Evolutionary conservation across 768 basidiomycete genomes (phyloP), one percentile per base, ranked within the genome.

Genomic region (Collybiopsis luxurians): DNA sequence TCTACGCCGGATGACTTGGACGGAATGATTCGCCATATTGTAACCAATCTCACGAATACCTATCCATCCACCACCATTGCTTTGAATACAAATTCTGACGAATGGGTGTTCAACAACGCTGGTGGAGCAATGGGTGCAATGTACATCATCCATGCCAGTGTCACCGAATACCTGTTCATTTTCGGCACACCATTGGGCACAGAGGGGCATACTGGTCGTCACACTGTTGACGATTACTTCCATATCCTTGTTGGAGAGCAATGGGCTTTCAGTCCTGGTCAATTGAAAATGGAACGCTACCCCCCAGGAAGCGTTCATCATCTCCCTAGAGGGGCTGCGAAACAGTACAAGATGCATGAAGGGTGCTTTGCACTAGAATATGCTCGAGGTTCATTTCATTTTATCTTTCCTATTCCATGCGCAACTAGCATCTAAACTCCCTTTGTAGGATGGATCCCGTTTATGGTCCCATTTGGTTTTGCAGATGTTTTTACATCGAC

Each of bases 101-200:
- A 98, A 66, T 98, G 96, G 96, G 83, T 97, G 24, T 90, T 96
- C 73, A 98, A 86, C 77, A 98, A 98, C 64, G 95, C 96, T 0
- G 97, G 95, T 11, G 97, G 97, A 58, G 95, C 95, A 1, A 98
- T 96, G 95, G 95, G 95, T 40, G 88, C 88, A 34, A 98, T 99
- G 96, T 97, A 95, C 70, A 81, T 98, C 73, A 92, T 98, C 61
- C 97, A 98, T 66, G 93, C 96, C 17, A 89, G 86, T 73, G 87
- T 99, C 64, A 98, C 96, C 10, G 97, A 99, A 76, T 99, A 96
- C 75, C 82, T 93, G 63, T 93, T 94, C 69, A 88, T 98, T 63
- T 97, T 96, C 61, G 95, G 97, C 4, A 96, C 95, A 0, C 94
- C 97, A 0, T 79, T 98, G 10, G 97, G 97, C 10, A 98, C 96